A percentile compares a stretch with the other conserved stretches of the same genome.
phyloP scores from a whole-genome alignment of 331 rosid genomes.

The Saraca asoca region DNA sequence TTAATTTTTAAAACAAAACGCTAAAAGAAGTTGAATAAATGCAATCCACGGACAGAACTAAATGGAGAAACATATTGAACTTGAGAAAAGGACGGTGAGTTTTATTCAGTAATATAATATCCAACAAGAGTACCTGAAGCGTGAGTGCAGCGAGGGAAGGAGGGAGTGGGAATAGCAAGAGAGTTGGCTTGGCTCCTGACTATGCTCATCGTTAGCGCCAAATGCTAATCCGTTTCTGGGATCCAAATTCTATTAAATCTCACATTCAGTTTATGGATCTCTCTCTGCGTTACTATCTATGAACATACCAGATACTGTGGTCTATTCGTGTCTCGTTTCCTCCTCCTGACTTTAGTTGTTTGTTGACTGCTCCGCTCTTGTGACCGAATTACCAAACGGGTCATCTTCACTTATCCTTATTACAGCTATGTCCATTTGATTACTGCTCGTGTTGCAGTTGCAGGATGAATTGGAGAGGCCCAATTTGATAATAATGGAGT shows the following conservation, averaged over 20 bases:
- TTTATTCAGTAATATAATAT: not conserved
- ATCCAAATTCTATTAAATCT: not conserved
- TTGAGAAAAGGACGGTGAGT: not conserved
- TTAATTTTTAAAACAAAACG: no score
- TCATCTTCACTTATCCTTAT: not conserved
- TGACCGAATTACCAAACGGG: not conserved
- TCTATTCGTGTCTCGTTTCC: not conserved
- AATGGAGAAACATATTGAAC: no score
- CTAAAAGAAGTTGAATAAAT: no score
- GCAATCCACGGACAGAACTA: no score
- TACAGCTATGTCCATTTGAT: not conserved
- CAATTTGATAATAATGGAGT: no score
- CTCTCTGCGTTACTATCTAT: not conserved
- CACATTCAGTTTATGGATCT: no score
- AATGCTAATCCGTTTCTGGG: conserved; percentile 9
- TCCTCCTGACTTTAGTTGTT: not conserved
- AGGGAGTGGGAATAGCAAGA: conserved; percentile 34
- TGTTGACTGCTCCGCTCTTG: not conserved
- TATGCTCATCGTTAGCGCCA: conserved; percentile 45
- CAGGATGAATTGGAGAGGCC: not conserved
- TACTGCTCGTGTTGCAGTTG: not conserved
- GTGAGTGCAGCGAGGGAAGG: conserved; percentile 39
- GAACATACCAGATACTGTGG: not conserved
- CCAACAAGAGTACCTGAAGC: conserved; percentile 47
- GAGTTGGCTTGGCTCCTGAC: conserved; percentile 33